These are phyloP conservation scores for Lathyrus oleraceus DNA, from an alignment of 306 rosid genomes.

Conservation along the genomic window DNA sequence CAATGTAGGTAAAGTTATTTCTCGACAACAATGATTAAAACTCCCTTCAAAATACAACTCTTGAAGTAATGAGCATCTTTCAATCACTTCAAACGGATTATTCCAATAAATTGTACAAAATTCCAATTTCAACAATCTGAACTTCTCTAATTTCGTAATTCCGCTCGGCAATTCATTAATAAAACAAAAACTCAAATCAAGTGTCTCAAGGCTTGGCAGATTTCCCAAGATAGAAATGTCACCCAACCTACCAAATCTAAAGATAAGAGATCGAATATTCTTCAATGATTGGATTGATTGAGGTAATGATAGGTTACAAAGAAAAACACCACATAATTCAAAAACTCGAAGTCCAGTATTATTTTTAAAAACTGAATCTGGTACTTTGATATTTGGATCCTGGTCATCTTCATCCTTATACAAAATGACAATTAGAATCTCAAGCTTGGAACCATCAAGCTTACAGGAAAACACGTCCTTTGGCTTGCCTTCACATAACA, in stretches of 20 bases:
- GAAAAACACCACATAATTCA: rapidly evolving
- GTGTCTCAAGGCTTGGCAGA: not conserved
- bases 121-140: not conserved
- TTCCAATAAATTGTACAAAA: rapidly evolving
- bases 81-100: conserved; percentile 24
- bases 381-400: rapidly evolving
- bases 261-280: not conserved
- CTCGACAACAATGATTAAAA: not conserved
- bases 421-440: not conserved
- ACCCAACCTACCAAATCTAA: rapidly evolving
- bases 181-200: not conserved
- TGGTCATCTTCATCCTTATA: rapidly evolving
- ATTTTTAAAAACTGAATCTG: not conserved
- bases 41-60: not conserved
- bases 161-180: not conserved
- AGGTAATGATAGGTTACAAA: not conserved
- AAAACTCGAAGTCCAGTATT: not conserved
- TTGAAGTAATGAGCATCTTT: conserved; percentile 7
- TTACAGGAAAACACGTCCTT: not conserved
- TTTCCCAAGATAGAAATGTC: conserved; percentile 16
- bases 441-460: conserved; percentile 10
- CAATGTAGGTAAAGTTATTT: not conserved
- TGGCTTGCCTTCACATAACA: not conserved
- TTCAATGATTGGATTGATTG: not conserved
- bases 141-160: not conserved